Conservation (phyloP, 768 basidiomycete species). For the Sarcodon sp. region DNA sequence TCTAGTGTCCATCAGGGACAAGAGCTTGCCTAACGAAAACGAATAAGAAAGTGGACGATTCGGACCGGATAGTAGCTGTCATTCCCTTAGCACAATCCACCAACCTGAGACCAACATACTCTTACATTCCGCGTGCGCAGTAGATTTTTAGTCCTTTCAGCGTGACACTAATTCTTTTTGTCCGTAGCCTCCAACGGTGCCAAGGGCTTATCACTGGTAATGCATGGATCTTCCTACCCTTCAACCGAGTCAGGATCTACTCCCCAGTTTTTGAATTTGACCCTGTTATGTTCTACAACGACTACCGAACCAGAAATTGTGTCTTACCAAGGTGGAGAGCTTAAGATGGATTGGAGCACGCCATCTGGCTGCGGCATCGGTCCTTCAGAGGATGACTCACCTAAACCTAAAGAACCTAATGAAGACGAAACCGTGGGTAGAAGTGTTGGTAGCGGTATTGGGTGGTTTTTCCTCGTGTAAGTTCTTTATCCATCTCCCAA, state of each 20-base stretch:
- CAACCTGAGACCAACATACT: conserved; percentile 14
- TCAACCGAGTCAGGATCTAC: conserved; percentile 26
- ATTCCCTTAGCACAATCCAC: conserved; percentile 51
- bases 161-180: background rate
- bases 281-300: conserved; percentile 39
- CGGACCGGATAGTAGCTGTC: conserved; percentile 58
- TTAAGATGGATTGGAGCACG: conserved; percentile 49
- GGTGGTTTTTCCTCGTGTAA: conserved; percentile 82
- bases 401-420: conserved; percentile 18
- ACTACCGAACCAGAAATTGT: conserved; percentile 36
- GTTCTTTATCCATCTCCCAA: conserved; percentile 12
- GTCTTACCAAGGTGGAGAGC: conserved; percentile 44
- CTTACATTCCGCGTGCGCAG: background rate
- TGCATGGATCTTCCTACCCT: conserved; percentile 55
- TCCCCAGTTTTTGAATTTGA: conserved; percentile 48
- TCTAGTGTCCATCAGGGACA: conserved; percentile 56
- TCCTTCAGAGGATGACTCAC: conserved; percentile 6
- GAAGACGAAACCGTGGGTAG: conserved; percentile 32
- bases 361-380: conserved; percentile 42
- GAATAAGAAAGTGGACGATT: conserved; percentile 40
- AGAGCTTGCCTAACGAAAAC: conserved; percentile 62
- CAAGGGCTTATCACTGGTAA: conserved; percentile 42
- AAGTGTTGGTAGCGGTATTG: conserved; percentile 74
- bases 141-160: background rate
- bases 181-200: background rate